phyloP scores from a whole-genome alignment of 345 rosid genomes.

The Pugionium dolabratum region DNA sequence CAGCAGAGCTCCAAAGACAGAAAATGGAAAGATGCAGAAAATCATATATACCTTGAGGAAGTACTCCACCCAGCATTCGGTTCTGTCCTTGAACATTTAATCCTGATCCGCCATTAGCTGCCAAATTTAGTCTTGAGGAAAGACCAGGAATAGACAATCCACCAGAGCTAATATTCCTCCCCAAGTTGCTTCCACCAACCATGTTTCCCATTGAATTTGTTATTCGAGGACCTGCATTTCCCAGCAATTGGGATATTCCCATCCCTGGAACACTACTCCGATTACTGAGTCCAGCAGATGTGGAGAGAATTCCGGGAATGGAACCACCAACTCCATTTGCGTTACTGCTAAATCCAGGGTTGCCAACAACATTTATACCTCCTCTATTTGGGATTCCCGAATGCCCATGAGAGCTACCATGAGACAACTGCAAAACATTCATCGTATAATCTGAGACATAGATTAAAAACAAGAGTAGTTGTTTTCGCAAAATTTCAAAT shows the following conservation, averaged over 20 bases:
- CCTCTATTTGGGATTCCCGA: constrained; percentile 92
- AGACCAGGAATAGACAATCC: constrained; percentile 89
- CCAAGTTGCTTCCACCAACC: constrained; percentile 90
- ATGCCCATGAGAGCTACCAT: constrained; percentile 83
- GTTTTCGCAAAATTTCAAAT: not conserved
- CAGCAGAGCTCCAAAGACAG: not conserved
- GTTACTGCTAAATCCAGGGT: constrained; percentile 79
- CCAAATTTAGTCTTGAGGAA: constrained; percentile 74
- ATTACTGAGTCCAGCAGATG: constrained; percentile 79
- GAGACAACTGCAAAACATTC: constrained; percentile 73
- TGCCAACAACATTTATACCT: constrained; percentile 84
- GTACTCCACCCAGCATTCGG: constrained; percentile 76
- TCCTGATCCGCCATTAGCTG: constrained; percentile 83
- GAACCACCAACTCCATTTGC: constrained; percentile 90
- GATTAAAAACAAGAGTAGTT: constrained; percentile 4
- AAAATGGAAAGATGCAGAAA: not conserved
- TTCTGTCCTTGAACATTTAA: constrained; percentile 85
- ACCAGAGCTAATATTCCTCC: constrained; percentile 81
- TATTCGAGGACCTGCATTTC: constrained; percentile 82
- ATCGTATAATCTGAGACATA: constrained; percentile 15
- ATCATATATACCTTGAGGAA: constrained; percentile 76
- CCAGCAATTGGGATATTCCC: constrained; percentile 91
- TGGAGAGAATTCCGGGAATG: constrained; percentile 93
- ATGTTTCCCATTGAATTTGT: constrained; percentile 88
- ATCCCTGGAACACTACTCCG: constrained; percentile 80